Percentiles rank a stretch among this genome's conserved stretches.
These are phyloP conservation scores for Inga laurina DNA, from an alignment of 306 rosid genomes.

Conservation along the genomic window DNA sequence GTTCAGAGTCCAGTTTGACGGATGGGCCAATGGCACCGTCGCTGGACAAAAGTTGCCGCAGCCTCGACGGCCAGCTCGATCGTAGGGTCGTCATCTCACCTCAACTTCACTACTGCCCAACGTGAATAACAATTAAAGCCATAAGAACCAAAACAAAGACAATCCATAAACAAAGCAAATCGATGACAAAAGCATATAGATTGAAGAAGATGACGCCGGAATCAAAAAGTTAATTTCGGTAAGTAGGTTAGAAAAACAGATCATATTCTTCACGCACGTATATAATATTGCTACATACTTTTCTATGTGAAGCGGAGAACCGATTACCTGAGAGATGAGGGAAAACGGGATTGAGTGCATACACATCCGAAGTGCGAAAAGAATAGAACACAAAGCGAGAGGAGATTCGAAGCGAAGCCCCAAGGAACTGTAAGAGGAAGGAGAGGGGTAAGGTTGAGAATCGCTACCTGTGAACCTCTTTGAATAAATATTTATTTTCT, in stretches of 20 bases:
- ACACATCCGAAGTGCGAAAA: conserved; percentile 65
- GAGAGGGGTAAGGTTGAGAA: conserved; percentile 38
- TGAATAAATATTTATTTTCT: conserved; percentile 23
- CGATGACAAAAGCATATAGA: neutral
- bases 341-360: conserved; percentile 41
- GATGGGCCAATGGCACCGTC: conserved; percentile 91
- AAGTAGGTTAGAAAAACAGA: conserved; percentile 23
- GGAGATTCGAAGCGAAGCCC: conserved; percentile 50
- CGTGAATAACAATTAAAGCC: neutral
- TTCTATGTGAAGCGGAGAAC: neutral
- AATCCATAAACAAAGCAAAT: conserved; percentile 35
- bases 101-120: conserved; percentile 65
- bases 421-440: conserved; percentile 33
- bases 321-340: conserved; percentile 71
- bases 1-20: conserved; percentile 79
- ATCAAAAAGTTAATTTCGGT: neutral
- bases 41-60: conserved; percentile 83
- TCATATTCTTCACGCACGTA: conserved; percentile 21
- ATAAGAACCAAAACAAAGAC: neutral
- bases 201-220: conserved; percentile 5
- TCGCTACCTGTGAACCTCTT: conserved; percentile 31
- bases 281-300: conserved; percentile 3
- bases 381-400: conserved; percentile 12
- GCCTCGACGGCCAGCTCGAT: conserved; percentile 96
- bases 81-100: conserved; percentile 85